Evolutionary conservation across 2,329 filamentous ascomycete species (phyloP).

Genomic region (Pseudogymnoascus destructans): DNA sequence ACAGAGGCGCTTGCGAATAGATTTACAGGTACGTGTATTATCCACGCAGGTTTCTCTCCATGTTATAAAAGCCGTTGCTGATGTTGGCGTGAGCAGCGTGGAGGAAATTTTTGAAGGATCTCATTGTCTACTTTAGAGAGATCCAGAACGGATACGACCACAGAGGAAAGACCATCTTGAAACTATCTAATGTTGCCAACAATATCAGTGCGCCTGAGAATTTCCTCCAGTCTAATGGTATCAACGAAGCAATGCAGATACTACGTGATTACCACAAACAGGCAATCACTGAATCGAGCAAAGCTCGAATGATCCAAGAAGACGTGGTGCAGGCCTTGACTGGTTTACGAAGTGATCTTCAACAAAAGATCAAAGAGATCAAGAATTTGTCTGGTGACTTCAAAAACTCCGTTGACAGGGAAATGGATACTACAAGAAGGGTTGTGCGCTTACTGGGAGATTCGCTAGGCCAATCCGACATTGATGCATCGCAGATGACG

Average conservation of each 20-base stretch:
- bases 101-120: slow-evolving; percentile 88
- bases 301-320: slow-evolving; percentile 78
- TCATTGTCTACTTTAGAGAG: slow-evolving; percentile 88
- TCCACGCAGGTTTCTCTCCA: neutral
- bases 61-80: slow-evolving; percentile 10
- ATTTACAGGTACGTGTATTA: slow-evolving; percentile 61
- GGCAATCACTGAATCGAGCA: slow-evolving; percentile 66
- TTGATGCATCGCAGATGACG: slow-evolving; percentile 59
- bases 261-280: slow-evolving; percentile 73
- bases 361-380: slow-evolving; percentile 97
- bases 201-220: slow-evolving; percentile 62
- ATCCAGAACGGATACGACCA: slow-evolving; percentile 81
- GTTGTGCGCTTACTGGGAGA: slow-evolving; percentile 74
- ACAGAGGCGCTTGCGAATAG: slow-evolving; percentile 77
- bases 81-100: slow-evolving; percentile 47
- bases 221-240: slow-evolving; percentile 69
- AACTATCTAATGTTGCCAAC: slow-evolving; percentile 72
- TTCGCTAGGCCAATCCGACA: slow-evolving; percentile 62
- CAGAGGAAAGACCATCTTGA: slow-evolving; percentile 67
- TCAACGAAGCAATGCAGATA: slow-evolving; percentile 74
- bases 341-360: slow-evolving; percentile 73
- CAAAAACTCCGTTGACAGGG: slow-evolving; percentile 91
- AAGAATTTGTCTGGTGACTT: slow-evolving; percentile 88
- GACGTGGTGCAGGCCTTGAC: slow-evolving; percentile 83
- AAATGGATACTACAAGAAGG: slow-evolving; percentile 73